These are phyloP conservation scores for Biscogniauxia mediterranea DNA, from an alignment of 2,329 filamentous ascomycete genomes.

Conservation along the genomic window DNA sequence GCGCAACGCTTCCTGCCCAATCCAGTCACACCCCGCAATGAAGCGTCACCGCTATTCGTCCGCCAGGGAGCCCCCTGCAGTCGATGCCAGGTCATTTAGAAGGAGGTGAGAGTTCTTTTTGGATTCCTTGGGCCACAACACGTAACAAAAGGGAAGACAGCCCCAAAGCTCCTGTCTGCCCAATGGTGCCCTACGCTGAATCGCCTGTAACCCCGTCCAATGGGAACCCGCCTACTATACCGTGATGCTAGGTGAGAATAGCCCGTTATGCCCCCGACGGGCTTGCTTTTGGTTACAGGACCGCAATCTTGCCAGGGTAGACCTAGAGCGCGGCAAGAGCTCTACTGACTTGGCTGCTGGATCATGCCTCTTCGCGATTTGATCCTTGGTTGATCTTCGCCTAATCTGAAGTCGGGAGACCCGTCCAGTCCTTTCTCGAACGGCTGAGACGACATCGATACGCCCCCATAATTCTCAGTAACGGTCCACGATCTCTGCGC, in stretches of 20 bases:
- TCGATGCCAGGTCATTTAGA: conserved; percentile 22
- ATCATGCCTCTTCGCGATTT: conserved; percentile 14
- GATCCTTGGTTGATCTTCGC: conserved; percentile 23
- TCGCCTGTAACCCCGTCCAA: conserved; percentile 18
- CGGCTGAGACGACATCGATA: conserved; percentile 18
- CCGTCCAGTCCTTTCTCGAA: conserved; percentile 21
- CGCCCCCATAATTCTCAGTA: conserved; percentile 12
- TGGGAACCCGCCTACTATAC: conserved; percentile 12
- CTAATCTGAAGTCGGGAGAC: conserved; percentile 16
- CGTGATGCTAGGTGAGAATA: conserved; percentile 11
- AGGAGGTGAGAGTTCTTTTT: conserved; percentile 3
- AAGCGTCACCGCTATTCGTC: conserved; percentile 30
- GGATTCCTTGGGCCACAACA: conserved; percentile 22
- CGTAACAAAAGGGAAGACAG: conserved; percentile 12
- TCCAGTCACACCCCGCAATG: conserved; percentile 26
- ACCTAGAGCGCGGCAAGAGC: conserved; percentile 18
- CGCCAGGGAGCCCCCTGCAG: conserved; percentile 28
- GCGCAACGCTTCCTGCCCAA: conserved; percentile 31
- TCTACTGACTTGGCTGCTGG: conserved; percentile 17
- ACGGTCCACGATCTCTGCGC: conserved; percentile 2
- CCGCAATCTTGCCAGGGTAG: conserved; percentile 22
- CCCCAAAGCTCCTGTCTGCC: conserved; percentile 18
- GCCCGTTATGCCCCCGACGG: conserved; percentile 14
- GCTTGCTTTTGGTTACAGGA: conserved; percentile 10
- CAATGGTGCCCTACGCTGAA: conserved; percentile 27